Evolutionary conservation across 202 grass and related monocot genomes (phyloP).

Genomic region (Miscanthus sacchariflorus): DNA sequence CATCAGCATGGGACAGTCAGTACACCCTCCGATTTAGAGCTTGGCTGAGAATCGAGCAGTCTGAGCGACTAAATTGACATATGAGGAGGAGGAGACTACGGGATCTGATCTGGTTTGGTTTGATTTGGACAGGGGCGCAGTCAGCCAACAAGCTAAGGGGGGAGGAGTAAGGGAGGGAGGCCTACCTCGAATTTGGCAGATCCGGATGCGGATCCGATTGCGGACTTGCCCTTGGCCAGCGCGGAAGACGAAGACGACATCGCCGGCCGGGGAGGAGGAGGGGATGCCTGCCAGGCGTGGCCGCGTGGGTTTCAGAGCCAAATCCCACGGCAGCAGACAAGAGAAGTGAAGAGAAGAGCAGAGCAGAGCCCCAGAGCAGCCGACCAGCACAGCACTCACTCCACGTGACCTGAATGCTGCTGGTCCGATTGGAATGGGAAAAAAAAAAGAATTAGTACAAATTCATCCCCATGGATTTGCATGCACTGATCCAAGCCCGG

Average conservation of each 20-base stretch:
- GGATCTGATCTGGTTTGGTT: background rate
- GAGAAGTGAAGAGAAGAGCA: too few relatives aligned
- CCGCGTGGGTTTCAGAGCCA: too few relatives aligned
- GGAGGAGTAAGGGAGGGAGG: background rate
- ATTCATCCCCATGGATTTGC: too few relatives aligned
- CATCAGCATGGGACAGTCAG: background rate
- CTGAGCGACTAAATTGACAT: background rate
- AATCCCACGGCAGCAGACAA: too few relatives aligned
- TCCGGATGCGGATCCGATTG: conserved; percentile 32
- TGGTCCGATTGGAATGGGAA: too few relatives aligned
- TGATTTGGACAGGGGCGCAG: too few relatives aligned
- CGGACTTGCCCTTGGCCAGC: conserved; percentile 26
- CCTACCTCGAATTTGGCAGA: conserved; percentile 44
- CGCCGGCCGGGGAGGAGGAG: background rate
- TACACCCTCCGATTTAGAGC: background rate
- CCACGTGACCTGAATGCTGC: too few relatives aligned
- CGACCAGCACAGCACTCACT: too few relatives aligned
- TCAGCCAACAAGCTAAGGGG: background rate
- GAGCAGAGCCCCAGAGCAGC: too few relatives aligned
- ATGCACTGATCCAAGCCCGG: too few relatives aligned
- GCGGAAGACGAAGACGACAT: conserved; percentile 33
- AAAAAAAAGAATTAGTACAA: too few relatives aligned
- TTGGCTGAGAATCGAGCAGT: background rate
- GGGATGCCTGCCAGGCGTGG: background rate
- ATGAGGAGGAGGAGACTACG: background rate